phyloP scores from a whole-genome alignment of 164 flowering plant genomes.

The Kingdonia uniflora region DNA sequence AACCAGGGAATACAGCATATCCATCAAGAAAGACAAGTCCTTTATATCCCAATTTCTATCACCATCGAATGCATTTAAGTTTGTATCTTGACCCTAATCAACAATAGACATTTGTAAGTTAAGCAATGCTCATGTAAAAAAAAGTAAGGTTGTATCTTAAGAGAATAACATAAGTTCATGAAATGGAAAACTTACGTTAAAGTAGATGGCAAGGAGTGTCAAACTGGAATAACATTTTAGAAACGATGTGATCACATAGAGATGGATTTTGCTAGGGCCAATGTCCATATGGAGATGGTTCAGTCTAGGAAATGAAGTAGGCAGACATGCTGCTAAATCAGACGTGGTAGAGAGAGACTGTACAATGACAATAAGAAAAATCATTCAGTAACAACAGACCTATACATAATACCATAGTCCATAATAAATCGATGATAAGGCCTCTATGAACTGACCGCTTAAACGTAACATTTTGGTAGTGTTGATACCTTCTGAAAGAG shows the following conservation, averaged over 20 bases:
- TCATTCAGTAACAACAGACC: neutral
- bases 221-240: neutral
- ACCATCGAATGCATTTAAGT: neutral
- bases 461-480: neutral
- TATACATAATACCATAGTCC: neutral
- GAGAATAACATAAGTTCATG: neutral
- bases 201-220: neutral
- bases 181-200: neutral
- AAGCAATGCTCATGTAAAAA: neutral
- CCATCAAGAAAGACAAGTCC: neutral
- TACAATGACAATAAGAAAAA: neutral
- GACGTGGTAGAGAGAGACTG: neutral
- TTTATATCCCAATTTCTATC: neutral
- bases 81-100: too few species aligned
- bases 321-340: neutral
- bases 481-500: neutral
- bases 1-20: neutral
- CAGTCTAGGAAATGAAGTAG: neutral
- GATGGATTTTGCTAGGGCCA: neutral
- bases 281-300: neutral
- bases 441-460: too few species aligned
- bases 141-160: neutral
- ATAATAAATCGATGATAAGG: neutral
- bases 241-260: neutral
- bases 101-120: too few species aligned